A percentile compares a stretch with the other conserved stretches of the same genome.
These are phyloP conservation scores for Dothidotthia symphoricarpi DNA, from an alignment of 2,329 filamentous ascomycete genomes.

Conservation along the genomic window DNA sequence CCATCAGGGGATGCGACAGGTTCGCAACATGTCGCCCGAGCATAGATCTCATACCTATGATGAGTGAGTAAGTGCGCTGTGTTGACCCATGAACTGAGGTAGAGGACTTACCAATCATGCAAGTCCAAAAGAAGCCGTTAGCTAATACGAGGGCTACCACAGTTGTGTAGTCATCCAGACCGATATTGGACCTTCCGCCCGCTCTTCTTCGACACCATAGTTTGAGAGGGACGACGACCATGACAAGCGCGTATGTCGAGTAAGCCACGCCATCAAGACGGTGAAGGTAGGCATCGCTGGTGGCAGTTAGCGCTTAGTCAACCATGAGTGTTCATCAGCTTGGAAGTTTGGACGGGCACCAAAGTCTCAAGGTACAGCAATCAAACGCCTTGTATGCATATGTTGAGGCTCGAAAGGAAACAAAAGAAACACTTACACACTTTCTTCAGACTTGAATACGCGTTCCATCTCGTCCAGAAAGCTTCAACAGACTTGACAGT, in stretches of 20 bases:
- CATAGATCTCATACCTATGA: constrained; percentile 15
- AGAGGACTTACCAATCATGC: constrained; percentile 18
- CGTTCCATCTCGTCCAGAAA: constrained; percentile 5
- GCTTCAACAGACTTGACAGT: background rate
- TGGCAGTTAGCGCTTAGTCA: background rate
- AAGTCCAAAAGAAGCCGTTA: constrained; percentile 19
- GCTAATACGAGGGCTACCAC: constrained; percentile 16
- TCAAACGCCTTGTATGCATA: background rate
- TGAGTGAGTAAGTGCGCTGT: background rate
- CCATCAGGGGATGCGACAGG: constrained; percentile 6
- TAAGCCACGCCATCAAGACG: constrained; percentile 23
- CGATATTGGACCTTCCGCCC: constrained; percentile 23
- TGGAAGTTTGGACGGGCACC: too few relatives aligned
- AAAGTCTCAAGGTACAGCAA: background rate
- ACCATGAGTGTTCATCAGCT: background rate
- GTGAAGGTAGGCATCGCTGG: constrained; percentile 9
- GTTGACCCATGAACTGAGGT: background rate
- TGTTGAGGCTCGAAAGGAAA: background rate
- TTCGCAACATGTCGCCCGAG: constrained; percentile 14
- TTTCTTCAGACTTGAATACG: constrained; percentile 10
- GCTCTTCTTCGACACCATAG: constrained; percentile 20
- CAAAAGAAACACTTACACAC: constrained; percentile 7
- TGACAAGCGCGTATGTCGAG: constrained; percentile 22
- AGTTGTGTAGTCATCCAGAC: constrained; percentile 20
- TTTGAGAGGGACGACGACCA: constrained; percentile 25